phyloP scores from a whole-genome alignment of 768 basidiomycete species.

The Sporobolomyces phaffii region DNA sequence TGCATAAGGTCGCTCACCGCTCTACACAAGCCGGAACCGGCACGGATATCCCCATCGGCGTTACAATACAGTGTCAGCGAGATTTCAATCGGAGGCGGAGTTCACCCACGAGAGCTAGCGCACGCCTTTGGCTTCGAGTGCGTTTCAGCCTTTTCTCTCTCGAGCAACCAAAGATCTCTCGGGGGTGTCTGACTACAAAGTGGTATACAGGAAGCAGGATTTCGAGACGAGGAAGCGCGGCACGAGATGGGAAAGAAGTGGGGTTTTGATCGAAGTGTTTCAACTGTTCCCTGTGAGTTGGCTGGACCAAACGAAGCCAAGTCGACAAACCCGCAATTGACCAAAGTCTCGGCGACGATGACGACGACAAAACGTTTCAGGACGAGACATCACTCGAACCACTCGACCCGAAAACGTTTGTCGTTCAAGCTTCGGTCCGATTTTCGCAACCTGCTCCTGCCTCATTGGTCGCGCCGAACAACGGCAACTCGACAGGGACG shows the following conservation, averaged over 20 bases:
- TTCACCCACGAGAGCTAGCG: neutral
- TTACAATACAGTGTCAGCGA: slow-evolving; percentile 24
- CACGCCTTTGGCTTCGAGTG: slow-evolving; percentile 14
- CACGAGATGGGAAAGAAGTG: neutral
- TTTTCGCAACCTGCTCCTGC: slow-evolving; percentile 8
- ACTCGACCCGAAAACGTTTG: neutral
- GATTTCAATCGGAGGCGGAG: slow-evolving; percentile 10
- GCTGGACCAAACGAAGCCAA: too few species aligned
- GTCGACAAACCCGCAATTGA: too few species aligned
- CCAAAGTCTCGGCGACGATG: too few species aligned
- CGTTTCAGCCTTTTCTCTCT: neutral
- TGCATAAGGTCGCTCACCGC: slow-evolving; percentile 14
- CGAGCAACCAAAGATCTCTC: too few species aligned
- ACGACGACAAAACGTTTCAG: too few species aligned
- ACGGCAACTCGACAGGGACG: neutral
- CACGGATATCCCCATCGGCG: slow-evolving; percentile 1
- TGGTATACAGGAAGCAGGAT: neutral
- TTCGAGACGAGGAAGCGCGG: neutral
- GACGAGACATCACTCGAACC: neutral
- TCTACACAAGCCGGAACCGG: slow-evolving; percentile 15
- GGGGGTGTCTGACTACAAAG: neutral
- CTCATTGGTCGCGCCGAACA: neutral
- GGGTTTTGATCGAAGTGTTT: slow-evolving; percentile 8
- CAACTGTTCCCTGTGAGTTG: slow-evolving; percentile 16
- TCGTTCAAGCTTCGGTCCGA: slow-evolving; percentile 10